Base-by-base conservation (phyloP, 257 asterid species). In the Ballota nigra region DNA sequence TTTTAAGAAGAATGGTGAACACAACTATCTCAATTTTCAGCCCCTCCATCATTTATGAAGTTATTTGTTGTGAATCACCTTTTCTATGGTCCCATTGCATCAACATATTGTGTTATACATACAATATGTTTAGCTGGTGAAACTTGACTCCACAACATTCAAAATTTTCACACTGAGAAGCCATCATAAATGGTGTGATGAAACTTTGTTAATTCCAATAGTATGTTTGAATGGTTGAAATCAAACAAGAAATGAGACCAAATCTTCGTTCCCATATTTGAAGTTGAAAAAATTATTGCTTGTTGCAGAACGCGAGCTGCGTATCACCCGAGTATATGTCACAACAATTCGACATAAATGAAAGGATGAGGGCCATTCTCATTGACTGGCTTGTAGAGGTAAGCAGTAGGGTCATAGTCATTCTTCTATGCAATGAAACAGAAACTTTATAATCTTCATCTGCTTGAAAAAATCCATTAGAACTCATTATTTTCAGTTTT, bases 381-480 rank as follows among this genome's bases (percentile, higher is more conserved):
- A 83, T 94, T 31, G 97, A 94, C 72, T 94, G 98, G 98, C 87
- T 94, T 72, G 85, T 89, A 19, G 96, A 91, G 97, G 98, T 93
- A 79, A 18, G 5, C 59, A 18, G 1, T 3, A 26, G 3, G 29
- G 2, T 26, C 29, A 26, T 26, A 26, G 29, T 26, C 29, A 26
- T 26, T 26, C 29, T 26, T 26, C 29, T 15, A 18, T 8, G 0
- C 4, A n/a, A 15, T 8, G 15, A 19, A 19, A 22, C 29, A 53
- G 60, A 53, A 53, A 53, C 29, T 8, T 10, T 53, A 18, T 16
- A 5, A 20, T 20, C 15, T 47, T 47, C 55, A 47, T 47, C 55
- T 47, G 22, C 55, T 47, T 47, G 20, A 5, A 47, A n/a, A 47
- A 19, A 7, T 53, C 29, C 10, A 20, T 18, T 52, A 18, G 1